Percentiles rank a stretch among this genome's conserved stretches.
Conservation (phyloP, 805 yeast species). For the Candida cerambycidarum region DNA sequence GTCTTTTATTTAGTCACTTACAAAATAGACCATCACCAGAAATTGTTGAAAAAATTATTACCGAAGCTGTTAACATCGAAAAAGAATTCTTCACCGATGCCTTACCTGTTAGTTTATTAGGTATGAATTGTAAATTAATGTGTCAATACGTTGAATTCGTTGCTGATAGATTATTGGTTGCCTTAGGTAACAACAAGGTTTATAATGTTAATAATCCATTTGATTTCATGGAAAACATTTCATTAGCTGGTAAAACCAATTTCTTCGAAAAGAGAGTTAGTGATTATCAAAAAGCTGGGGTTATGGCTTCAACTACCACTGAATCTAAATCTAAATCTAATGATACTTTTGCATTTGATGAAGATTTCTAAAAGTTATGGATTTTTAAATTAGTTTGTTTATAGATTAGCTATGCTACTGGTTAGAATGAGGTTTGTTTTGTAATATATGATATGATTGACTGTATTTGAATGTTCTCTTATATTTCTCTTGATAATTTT, state of each 20-base stretch:
- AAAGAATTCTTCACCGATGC: constrained; percentile 95
- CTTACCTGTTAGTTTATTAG: constrained; percentile 86
- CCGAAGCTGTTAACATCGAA: constrained; percentile 94
- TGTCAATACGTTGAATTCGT: constrained; percentile 97
- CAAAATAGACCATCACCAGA: constrained; percentile 80
- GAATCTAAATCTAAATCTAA: constrained; percentile 48
- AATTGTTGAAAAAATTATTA: constrained; percentile 81
- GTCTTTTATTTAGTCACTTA: constrained; percentile 89
- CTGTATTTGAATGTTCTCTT: too few species aligned
- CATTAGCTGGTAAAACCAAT: constrained; percentile 97
- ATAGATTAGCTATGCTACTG: background rate
- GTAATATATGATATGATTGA: constrained; percentile 1
- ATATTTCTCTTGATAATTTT: too few species aligned
- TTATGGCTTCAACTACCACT: constrained; percentile 69
- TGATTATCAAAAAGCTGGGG: constrained; percentile 99
- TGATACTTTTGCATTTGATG: constrained; percentile 79
- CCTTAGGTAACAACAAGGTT: constrained; percentile 87
- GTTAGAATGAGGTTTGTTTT: constrained; percentile 6
- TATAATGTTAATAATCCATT: constrained; percentile 92
- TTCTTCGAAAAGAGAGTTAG: constrained; percentile 98
- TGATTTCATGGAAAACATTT: constrained; percentile 98
- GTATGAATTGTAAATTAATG: constrained; percentile 94
- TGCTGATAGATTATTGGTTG: constrained; percentile 90
- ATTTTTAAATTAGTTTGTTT: background rate
- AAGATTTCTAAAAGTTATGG: constrained; percentile 56